Percentiles rank a stretch among this genome's conserved stretches.
phyloP scores from a whole-genome alignment of 2,329 filamentous ascomycete species.

The Aspergillus hortae region DNA sequence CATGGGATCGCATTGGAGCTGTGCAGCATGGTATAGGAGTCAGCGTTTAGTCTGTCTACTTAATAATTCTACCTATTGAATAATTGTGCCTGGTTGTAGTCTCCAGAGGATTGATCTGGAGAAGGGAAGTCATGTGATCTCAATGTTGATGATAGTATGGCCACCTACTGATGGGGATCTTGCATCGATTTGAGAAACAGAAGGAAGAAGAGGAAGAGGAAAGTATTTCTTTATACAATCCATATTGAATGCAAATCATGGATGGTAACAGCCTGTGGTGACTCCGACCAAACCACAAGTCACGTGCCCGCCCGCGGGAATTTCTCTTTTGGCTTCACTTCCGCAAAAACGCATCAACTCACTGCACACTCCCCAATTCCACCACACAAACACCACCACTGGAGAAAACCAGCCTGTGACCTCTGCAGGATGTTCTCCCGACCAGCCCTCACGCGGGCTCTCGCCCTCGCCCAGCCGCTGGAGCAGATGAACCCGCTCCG shows the following conservation, averaged over 20 bases:
- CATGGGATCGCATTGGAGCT: conserved; percentile 8
- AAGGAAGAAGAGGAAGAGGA: too few species aligned
- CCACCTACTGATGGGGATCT: too few species aligned
- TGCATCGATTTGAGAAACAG: too few species aligned
- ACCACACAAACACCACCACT: background rate
- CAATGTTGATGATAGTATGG: background rate
- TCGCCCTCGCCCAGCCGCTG: conserved; percentile 20
- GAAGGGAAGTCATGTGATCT: conserved; percentile 4
- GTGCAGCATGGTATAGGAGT: too few species aligned
- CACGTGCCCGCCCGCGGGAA: conserved; percentile 34
- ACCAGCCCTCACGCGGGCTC: conserved; percentile 28
- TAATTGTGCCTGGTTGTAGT: too few species aligned
- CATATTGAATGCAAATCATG: too few species aligned
- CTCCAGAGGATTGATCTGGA: background rate
- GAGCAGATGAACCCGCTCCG: conserved; percentile 14
- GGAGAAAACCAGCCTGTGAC: background rate
- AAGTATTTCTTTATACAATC: too few species aligned
- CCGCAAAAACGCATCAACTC: conserved; percentile 2
- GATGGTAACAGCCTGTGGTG: background rate
- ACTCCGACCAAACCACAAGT: background rate
- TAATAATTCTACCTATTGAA: background rate
- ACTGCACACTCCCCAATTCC: conserved; percentile 3
- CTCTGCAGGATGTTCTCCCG: conserved; percentile 34
- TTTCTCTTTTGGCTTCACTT: conserved; percentile 24
- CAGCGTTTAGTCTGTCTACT: too few species aligned